phyloP scores from a whole-genome alignment of 2,329 filamentous ascomycete genomes.

The Xylaria arbuscula region DNA sequence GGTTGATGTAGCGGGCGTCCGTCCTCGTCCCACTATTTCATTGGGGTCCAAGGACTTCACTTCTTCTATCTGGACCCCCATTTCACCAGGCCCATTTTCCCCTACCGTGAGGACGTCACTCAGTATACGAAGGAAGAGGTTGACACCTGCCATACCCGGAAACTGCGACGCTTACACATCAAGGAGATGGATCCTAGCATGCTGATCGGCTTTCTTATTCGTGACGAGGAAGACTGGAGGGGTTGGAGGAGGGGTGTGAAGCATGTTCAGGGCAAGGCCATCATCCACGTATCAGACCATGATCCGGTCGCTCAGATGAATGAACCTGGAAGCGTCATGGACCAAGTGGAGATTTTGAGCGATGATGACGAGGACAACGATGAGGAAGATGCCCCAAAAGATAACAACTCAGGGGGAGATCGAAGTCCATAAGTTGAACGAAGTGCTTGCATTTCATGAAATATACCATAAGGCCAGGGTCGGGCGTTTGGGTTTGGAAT shows the following conservation, averaged over 20 bases:
- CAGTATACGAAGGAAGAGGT: conserved; percentile 78
- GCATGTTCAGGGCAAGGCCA: conserved; percentile 81
- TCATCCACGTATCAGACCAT: conserved; percentile 83
- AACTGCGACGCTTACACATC: conserved; percentile 83
- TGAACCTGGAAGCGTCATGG: conserved; percentile 79
- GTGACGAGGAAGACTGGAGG: conserved; percentile 82
- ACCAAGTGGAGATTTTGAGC: conserved; percentile 90
- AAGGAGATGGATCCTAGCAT: conserved; percentile 98
- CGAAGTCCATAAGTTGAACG: conserved; percentile 31
- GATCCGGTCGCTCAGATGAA: conserved; percentile 68
- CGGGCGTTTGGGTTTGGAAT: conserved; percentile 40
- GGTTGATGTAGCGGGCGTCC: conserved; percentile 78
- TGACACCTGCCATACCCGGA: conserved; percentile 85
- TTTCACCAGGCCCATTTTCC: conserved; percentile 79
- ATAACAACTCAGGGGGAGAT: conserved; percentile 20
- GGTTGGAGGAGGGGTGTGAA: conserved; percentile 82
- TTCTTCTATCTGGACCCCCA: conserved; percentile 98
- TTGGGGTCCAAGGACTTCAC: conserved; percentile 72
- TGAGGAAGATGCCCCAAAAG: conserved; percentile 49
- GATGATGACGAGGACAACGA: conserved; percentile 65
- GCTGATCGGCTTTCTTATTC: conserved; percentile 92
- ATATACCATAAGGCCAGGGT: conserved; percentile 37
- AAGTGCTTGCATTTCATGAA: conserved; percentile 35
- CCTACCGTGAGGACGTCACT: conserved; percentile 66
- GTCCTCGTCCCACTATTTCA: conserved; percentile 79